These are phyloP conservation scores for Tolypocladium capitatum DNA, from an alignment of 2,329 filamentous ascomycete species.

Conservation along the genomic window DNA sequence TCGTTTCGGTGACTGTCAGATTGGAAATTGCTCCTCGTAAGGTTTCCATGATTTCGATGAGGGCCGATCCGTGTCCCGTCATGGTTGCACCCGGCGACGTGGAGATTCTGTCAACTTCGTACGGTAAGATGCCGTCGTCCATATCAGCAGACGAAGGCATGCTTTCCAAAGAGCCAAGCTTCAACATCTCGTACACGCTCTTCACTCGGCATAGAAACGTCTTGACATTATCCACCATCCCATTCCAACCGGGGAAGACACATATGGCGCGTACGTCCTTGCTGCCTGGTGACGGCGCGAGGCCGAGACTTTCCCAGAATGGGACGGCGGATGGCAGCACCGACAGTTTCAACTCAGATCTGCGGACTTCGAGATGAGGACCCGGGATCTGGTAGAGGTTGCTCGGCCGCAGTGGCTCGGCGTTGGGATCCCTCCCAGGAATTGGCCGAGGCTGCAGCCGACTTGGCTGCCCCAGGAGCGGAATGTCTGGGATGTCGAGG, in stretches of 20 bases:
- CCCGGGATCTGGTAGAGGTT: slow-evolving; percentile 50
- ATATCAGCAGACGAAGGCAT: slow-evolving; percentile 27
- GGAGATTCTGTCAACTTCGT: slow-evolving; percentile 32
- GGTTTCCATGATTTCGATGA: slow-evolving; percentile 34
- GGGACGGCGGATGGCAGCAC: slow-evolving; percentile 59
- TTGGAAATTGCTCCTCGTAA: slow-evolving; percentile 33
- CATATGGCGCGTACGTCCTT: slow-evolving; percentile 63
- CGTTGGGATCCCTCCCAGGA: slow-evolving; percentile 24
- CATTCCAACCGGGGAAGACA: slow-evolving; percentile 53
- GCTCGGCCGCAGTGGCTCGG: slow-evolving; percentile 34
- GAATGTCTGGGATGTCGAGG: slow-evolving; percentile 44
- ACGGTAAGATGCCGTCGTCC: slow-evolving; percentile 34
- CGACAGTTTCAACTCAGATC: slow-evolving; percentile 56
- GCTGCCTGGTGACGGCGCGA: slow-evolving; percentile 54
- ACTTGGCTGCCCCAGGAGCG: slow-evolving; percentile 36
- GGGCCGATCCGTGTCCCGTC: slow-evolving; percentile 29
- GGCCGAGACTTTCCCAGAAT: slow-evolving; percentile 72
- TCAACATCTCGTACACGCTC: slow-evolving; percentile 60
- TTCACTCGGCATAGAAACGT: slow-evolving; percentile 56
- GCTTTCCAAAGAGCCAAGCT: slow-evolving; percentile 52
- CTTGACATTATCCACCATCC: slow-evolving; percentile 45
- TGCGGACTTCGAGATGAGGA: slow-evolving; percentile 59
- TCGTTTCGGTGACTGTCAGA: slow-evolving; percentile 33
- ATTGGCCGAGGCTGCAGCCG: slow-evolving; percentile 36
- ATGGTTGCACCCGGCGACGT: slow-evolving; percentile 26